Evolutionary conservation across 352 stramenopile genomes (phyloP).

Genomic region (Pythium dissotocum): DNA sequence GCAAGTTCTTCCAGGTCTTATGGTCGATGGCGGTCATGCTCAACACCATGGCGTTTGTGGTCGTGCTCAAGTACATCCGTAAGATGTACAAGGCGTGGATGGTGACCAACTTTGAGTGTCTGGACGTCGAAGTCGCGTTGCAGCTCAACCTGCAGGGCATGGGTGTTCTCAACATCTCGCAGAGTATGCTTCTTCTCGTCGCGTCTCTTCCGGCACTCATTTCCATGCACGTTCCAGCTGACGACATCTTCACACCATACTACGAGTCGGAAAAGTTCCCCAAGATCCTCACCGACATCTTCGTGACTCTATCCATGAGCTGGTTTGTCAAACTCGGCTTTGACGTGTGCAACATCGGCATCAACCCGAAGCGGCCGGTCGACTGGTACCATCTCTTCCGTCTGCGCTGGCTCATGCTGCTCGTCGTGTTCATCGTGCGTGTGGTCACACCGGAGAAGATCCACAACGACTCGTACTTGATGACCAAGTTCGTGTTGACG

Average conservation of each 20-base stretch:
- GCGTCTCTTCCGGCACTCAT: conserved; percentile 36
- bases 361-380: conserved; percentile 30
- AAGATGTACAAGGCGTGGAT: conserved; percentile 37
- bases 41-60: conserved; percentile 45
- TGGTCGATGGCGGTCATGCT: conserved; percentile 48
- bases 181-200: conserved; percentile 38
- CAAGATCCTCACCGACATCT: conserved; percentile 28
- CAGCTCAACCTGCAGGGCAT: conserved; percentile 48
- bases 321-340: conserved; percentile 54
- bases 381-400: conserved; percentile 40
- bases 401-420: conserved; percentile 35
- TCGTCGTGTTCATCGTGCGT: conserved; percentile 36
- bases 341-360: conserved; percentile 41
- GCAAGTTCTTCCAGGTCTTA: conserved; percentile 41
- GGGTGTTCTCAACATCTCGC: conserved; percentile 45
- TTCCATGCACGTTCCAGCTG: conserved; percentile 35
- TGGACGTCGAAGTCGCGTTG: conserved; percentile 40
- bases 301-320: conserved; percentile 51
- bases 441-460: conserved; percentile 24
- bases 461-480: conserved; percentile 15
- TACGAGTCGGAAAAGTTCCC: conserved; percentile 19
- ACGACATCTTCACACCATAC: conserved; percentile 34
- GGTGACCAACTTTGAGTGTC: conserved; percentile 37
- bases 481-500: conserved; percentile 23
- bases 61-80: conserved; percentile 50